These are phyloP conservation scores for Turritis glabra DNA, from an alignment of 345 rosid species.

Conservation along the genomic window DNA sequence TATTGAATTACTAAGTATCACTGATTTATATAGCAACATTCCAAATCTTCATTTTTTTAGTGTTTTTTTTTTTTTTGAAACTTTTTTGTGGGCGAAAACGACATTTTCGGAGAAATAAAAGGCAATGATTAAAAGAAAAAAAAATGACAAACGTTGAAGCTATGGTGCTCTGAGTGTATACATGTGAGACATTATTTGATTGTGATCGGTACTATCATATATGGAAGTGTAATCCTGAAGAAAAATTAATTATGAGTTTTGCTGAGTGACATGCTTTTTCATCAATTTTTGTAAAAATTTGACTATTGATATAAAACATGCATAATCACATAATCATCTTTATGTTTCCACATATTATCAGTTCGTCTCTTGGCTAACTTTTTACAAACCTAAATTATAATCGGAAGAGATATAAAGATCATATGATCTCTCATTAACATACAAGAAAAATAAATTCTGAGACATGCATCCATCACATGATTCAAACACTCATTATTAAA, in stretches of 20 bases:
- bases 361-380: background rate
- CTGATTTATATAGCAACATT: slow-evolving; percentile 33
- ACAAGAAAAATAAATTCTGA: background rate
- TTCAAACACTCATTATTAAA: background rate
- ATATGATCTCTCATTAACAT: slow-evolving; percentile 3
- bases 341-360: background rate
- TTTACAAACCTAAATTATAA: background rate
- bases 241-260: background rate
- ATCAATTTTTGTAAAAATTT: background rate
- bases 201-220: slow-evolving; percentile 36
- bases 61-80: no score
- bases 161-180: slow-evolving; percentile 28
- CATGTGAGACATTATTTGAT: slow-evolving; percentile 37
- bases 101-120: slow-evolving; percentile 22
- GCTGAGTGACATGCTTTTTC: background rate
- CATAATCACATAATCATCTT: background rate
- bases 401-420: background rate
- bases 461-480: background rate
- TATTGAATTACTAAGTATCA: slow-evolving; percentile 21
- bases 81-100: slow-evolving; percentile 29
- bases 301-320: background rate
- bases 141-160: slow-evolving; percentile 34
- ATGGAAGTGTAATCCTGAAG: no score
- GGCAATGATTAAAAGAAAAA: slow-evolving; percentile 22
- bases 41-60: no score